Percentiles rank a stretch among this genome's conserved stretches.
Evolutionary conservation across 2,329 filamentous ascomycete genomes (phyloP).

Genomic region (Nemania serpens): DNA sequence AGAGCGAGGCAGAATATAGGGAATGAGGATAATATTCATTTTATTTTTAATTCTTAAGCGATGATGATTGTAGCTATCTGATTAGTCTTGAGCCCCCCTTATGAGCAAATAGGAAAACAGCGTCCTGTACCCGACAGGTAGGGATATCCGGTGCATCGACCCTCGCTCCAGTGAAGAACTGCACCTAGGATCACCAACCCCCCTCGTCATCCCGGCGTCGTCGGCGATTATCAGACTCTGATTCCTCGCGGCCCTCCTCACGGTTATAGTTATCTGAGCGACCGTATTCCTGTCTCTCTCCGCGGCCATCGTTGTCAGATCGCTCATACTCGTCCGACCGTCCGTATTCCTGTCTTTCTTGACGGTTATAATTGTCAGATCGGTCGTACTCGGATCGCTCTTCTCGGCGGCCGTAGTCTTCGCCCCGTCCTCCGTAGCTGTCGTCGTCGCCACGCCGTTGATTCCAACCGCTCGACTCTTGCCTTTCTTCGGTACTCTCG

Average conservation of each 20-base stretch:
- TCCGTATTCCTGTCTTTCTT: constrained; percentile 19
- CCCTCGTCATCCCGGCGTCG: constrained; percentile 32
- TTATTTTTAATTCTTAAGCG: not conserved
- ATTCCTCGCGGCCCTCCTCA: not conserved
- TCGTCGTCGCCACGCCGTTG: constrained; percentile 36
- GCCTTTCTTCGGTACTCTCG: constrained; percentile 42
- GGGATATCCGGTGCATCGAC: not conserved
- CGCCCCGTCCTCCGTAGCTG: constrained; percentile 33
- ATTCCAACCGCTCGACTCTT: constrained; percentile 35
- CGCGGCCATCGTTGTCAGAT: constrained; percentile 17
- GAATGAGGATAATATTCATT: not conserved
- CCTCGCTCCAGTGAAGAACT: not conserved
- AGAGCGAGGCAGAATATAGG: not conserved
- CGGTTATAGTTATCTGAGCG: constrained; percentile 20
- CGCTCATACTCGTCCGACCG: constrained; percentile 27
- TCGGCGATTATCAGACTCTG: constrained; percentile 26
- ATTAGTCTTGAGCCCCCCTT: not conserved
- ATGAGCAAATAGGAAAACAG: not conserved
- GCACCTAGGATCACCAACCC: constrained; percentile 31
- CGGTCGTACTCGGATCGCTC: constrained; percentile 26
- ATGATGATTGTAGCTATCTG: not conserved
- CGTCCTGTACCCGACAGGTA: not conserved
- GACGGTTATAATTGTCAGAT: constrained; percentile 18
- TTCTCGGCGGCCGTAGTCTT: constrained; percentile 27
- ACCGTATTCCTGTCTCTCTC: constrained; percentile 29